Conservation (phyloP, 1,139 yeast genomes). For the Protomyces lactucae-debilis region DNA sequence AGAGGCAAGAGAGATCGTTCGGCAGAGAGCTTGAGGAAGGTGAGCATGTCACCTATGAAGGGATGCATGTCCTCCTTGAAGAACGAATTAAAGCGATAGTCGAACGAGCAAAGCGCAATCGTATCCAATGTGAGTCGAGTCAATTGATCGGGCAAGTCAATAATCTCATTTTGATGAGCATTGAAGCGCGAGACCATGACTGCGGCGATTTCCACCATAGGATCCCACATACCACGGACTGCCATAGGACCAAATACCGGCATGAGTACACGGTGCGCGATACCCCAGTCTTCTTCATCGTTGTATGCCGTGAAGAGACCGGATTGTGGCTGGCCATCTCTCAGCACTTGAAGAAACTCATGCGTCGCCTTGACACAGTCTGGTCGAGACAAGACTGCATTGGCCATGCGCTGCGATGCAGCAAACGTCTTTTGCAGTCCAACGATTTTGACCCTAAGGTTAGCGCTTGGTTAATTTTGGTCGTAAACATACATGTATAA, state of each 20-base stretch:
- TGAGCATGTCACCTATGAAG: slow-evolving; percentile 26
- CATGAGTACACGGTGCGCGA: slow-evolving; percentile 27
- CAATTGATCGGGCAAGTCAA: slow-evolving; percentile 22
- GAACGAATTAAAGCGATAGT: slow-evolving; percentile 27
- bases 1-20: slow-evolving; percentile 13
- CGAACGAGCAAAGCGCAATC: slow-evolving; percentile 26
- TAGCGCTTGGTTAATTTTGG: not conserved
- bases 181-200: slow-evolving; percentile 20
- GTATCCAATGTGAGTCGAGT: slow-evolving; percentile 27
- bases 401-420: slow-evolving; percentile 2
- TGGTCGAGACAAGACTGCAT: slow-evolving; percentile 14
- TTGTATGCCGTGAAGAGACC: slow-evolving; percentile 20
- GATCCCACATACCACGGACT: slow-evolving; percentile 24
- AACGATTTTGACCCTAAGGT: not conserved
- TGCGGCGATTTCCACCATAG: slow-evolving; percentile 24
- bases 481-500: not conserved
- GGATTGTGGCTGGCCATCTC: slow-evolving; percentile 2
- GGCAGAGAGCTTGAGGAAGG: slow-evolving; percentile 20
- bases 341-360: slow-evolving; percentile 12
- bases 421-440: not conserved
- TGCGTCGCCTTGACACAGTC: slow-evolving; percentile 5
- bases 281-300: slow-evolving; percentile 26
- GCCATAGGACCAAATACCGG: slow-evolving; percentile 27
- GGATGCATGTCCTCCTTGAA: slow-evolving; percentile 28
- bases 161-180: slow-evolving; percentile 16